Conservation (phyloP, 495 filamentous ascomycete species). For the Cercophora samala region DNA sequence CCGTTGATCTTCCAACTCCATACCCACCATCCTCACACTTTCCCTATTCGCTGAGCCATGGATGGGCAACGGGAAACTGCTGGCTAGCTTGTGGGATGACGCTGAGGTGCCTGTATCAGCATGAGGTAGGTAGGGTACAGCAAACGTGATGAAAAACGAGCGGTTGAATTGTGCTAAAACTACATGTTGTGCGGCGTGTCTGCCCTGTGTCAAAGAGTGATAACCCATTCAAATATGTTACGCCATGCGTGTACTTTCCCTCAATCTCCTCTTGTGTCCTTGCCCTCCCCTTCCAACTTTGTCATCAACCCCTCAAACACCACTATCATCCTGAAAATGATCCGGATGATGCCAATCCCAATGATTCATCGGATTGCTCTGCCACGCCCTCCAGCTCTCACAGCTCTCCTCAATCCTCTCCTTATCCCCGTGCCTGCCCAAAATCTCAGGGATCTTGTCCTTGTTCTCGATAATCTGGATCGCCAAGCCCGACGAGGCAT, state of each 20-base stretch:
- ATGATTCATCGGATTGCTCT: conserved; percentile 15
- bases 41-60: conserved; percentile 26
- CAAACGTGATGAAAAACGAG: background rate
- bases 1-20: conserved; percentile 18
- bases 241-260: too few species aligned
- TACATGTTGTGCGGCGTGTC: background rate
- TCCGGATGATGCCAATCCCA: conserved; percentile 14
- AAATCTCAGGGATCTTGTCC: conserved; percentile 28
- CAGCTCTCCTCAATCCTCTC: conserved; percentile 30
- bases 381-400: conserved; percentile 33
- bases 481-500: conserved; percentile 41
- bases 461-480: conserved; percentile 44
- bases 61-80: conserved; percentile 23
- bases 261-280: too few species aligned
- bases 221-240: too few species aligned
- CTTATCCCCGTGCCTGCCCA: conserved; percentile 15
- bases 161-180: background rate
- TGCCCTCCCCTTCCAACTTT: too few species aligned
- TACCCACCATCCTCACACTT: conserved; percentile 17
- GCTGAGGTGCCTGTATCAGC: background rate
- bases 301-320: too few species aligned
- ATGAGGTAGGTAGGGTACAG: background rate
- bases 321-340: conserved; percentile 33
- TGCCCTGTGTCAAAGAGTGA: too few species aligned
- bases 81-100: conserved; percentile 30